Conservation (phyloP, 164 flowering plant species). For the Magnolia officinalis region DNA sequence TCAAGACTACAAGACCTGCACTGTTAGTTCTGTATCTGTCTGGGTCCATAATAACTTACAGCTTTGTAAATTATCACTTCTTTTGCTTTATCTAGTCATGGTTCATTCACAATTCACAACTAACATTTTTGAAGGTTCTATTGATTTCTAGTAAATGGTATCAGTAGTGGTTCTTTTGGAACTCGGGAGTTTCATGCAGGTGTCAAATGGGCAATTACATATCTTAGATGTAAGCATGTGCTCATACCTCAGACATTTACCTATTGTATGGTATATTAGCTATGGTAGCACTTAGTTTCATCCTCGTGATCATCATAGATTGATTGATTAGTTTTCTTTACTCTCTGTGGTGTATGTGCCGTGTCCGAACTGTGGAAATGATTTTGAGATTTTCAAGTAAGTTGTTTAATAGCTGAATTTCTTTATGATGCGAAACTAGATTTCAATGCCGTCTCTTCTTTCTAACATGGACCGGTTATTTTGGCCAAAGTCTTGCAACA, state of each 20-base stretch:
- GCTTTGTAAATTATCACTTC: not conserved
- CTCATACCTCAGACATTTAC: not conserved
- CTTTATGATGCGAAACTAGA: not conserved
- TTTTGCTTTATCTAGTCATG: not conserved
- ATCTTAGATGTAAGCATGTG: not conserved
- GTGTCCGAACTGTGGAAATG: conserved; percentile 95
- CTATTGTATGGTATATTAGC: not conserved
- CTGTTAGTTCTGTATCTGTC: not conserved
- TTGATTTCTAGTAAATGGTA: not conserved
- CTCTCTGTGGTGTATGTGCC: conserved; percentile 37
- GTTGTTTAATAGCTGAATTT: conserved; percentile 8
- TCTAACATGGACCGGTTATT: too few species aligned
- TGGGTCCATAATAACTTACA: not conserved
- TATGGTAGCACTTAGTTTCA: not conserved
- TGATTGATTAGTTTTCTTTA: not conserved
- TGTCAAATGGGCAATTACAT: not conserved
- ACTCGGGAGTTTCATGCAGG: not conserved
- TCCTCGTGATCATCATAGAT: not conserved
- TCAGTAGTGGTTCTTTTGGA: not conserved
- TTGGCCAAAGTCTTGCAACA: not conserved
- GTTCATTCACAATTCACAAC: not conserved
- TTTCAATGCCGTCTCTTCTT: not conserved
- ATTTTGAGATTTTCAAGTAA: conserved; percentile 87
- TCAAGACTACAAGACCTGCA: not conserved
- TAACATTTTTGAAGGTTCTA: not conserved